A percentile compares a stretch with the other conserved stretches of the same genome.
phyloP scores from a whole-genome alignment of 192 early-diverging fungal genomes.

The Coemansia sp. region DNA sequence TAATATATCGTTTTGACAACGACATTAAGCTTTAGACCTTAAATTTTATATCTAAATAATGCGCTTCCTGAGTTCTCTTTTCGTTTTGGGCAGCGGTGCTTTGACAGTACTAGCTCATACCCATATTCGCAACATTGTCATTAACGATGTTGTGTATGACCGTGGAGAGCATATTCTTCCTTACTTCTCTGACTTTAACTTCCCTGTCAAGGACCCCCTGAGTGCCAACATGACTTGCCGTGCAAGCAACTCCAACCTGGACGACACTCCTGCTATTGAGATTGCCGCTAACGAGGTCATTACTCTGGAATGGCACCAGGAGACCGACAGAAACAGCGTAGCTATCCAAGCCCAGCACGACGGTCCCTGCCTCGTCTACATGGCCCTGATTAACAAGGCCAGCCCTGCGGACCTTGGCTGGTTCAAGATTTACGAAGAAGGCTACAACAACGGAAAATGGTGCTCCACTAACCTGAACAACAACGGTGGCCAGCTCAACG shows the following conservation, averaged over 20 bases:
- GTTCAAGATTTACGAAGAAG: constrained; percentile 1
- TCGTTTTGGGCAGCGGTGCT: constrained; percentile 4
- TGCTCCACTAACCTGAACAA: not conserved
- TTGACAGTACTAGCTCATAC: constrained; percentile 14
- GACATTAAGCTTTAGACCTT: not conserved
- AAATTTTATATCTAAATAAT: not conserved
- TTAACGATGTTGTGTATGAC: not conserved
- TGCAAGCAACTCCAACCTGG: not conserved
- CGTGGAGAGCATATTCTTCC: not conserved
- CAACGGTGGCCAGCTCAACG: constrained; percentile 1
- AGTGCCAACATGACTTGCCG: constrained; percentile 2
- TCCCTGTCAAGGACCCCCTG: not conserved
- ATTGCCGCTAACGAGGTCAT: not conserved
- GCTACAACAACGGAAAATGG: not conserved
- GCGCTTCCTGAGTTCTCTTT: constrained; percentile 2
- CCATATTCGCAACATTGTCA: constrained; percentile 2
- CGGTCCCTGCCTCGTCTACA: constrained; percentile 9
- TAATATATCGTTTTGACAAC: not conserved
- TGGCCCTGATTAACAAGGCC: not conserved
- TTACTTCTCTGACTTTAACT: not conserved
- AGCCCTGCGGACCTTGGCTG: not conserved
- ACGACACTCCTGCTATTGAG: not conserved
- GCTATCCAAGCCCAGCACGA: constrained; percentile 1
- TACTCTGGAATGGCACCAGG: constrained; percentile 4
- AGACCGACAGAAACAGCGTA: not conserved